Evolutionary conservation across 495 filamentous ascomycete species (phyloP), one percentile per base, ranked within the genome.

Genomic region (Pseudomonodictys pantanalensis): DNA sequence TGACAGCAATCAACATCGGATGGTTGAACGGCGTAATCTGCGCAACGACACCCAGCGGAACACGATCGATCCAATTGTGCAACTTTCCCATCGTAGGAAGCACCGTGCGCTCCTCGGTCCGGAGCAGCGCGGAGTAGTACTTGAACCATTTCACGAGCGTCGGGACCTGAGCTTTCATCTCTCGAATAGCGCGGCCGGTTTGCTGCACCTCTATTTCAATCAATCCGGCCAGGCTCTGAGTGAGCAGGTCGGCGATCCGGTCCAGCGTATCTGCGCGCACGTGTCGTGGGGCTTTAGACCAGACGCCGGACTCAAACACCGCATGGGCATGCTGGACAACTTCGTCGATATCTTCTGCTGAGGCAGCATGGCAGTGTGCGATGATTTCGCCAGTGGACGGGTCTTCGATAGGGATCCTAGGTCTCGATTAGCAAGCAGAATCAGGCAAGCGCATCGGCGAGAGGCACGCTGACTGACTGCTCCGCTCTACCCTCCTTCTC

Each of bases 1-100:
- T 84, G 24, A 79, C 78, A n/a, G 81, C 80, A 54, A 86, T 84
- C 17, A 85, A 71, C 8, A 87, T 68, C 1, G 84, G 83, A 53
- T 85, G 81, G 66, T 86, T 86, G 71, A 83, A 88, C 8, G 84
- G 84, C 0, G 82, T 85, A 53, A 88, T 84, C 52, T 81, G 81
- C 2, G 76, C 81, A 0, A 86, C 82, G 0, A 87, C 83, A 23
- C 85, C 85, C 0, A 88, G 69, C 0, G 85, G 83, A 4, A 76
- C 70, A 17, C 83, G 77, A 22, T 80, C 80, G 38, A 84, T 68
- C 52, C 83, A 85, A 65, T 85, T 86, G 56, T 83, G 81, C 56
- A 86, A 68, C 48, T 78, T 80, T 0, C 83, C 84, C 24, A 74
- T 73, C 2, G 83, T 85, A 0, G 83, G 84, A 0, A 85, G 76